phyloP scores from a whole-genome alignment of 352 stramenopile genomes.

The Phytopythium sindhum region DNA sequence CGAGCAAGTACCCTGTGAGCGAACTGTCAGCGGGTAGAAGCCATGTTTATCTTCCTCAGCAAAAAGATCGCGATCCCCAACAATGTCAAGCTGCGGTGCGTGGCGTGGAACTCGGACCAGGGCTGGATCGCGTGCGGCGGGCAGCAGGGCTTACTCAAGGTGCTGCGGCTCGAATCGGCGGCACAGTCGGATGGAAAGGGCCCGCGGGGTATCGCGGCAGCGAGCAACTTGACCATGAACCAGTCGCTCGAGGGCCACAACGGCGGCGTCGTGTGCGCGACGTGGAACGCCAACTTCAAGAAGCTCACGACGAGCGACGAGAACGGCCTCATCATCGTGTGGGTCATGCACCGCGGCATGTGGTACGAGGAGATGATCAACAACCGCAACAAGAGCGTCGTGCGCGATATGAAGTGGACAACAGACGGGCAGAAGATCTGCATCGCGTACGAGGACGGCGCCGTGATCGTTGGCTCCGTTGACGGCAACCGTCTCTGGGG shows the following conservation, averaged over 20 bases:
- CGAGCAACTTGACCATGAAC: conserved; percentile 93
- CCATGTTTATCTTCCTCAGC: conserved; percentile 94
- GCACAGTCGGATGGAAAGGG: conserved; percentile 61
- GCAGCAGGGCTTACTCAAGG: conserved; percentile 91
- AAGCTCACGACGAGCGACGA: conserved; percentile 95
- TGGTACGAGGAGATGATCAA: conserved; percentile 98
- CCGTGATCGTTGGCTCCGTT: conserved; percentile 93
- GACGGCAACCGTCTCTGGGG: conserved; percentile 94
- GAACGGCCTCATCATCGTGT: conserved; percentile 95
- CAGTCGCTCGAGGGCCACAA: conserved; percentile 94
- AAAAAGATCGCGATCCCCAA: conserved; percentile 96
- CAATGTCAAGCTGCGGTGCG: conserved; percentile 87
- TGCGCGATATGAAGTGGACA: conserved; percentile 94
- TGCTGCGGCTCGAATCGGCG: conserved; percentile 87
- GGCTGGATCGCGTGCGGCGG: conserved; percentile 94
- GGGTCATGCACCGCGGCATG: conserved; percentile 92
- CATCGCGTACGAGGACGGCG: conserved; percentile 94
- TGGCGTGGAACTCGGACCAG: conserved; percentile 92
- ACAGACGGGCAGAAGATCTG: conserved; percentile 94
- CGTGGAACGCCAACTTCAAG: conserved; percentile 93
- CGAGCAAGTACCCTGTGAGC: not conserved
- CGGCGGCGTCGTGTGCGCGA: conserved; percentile 85
- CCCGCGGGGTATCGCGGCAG: conserved; percentile 76
- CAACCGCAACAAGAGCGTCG: conserved; percentile 94
- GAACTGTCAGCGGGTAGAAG: not conserved